Evolutionary conservation across 1,284 basidiomycete genomes (phyloP).

Genomic region (Cryptococcus sp.): DNA sequence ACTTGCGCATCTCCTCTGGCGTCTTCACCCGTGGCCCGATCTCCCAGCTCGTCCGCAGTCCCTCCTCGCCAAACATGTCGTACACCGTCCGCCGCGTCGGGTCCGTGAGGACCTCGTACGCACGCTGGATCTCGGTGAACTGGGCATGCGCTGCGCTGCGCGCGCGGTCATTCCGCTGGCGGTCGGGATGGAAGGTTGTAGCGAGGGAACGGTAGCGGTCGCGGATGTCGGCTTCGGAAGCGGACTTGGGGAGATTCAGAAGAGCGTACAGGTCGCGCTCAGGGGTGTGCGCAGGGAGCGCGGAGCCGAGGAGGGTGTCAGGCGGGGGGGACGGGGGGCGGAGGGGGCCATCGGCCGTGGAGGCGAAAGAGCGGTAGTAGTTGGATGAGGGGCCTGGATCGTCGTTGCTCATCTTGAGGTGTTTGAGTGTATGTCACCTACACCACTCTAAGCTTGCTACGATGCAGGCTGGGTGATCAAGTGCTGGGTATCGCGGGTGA

Average conservation of each 20-base stretch:
- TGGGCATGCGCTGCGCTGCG: constrained; percentile 34
- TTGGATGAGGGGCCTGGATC: constrained; percentile 44
- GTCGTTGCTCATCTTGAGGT: constrained; percentile 11
- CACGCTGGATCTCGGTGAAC: constrained; percentile 45
- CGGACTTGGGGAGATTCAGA: constrained; percentile 41
- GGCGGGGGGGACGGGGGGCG: constrained; percentile 28
- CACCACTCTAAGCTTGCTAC: too few species aligned
- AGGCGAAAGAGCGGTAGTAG: constrained; percentile 39
- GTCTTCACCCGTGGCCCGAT: constrained; percentile 51
- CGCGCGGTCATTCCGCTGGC: constrained; percentile 49
- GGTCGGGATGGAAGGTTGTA: constrained; percentile 55
- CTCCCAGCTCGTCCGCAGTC: constrained; percentile 53
- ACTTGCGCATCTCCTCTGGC: constrained; percentile 49
- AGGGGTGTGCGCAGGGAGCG: constrained; percentile 4
- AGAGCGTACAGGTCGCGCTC: constrained; percentile 35
- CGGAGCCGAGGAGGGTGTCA: constrained; percentile 24
- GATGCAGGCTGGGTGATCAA: too few species aligned
- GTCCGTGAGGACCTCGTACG: constrained; percentile 52
- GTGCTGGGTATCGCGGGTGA: too few species aligned
- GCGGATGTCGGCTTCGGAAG: constrained; percentile 38
- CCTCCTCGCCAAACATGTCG: constrained; percentile 56
- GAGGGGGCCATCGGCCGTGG: constrained; percentile 33
- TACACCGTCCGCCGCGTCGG: constrained; percentile 53
- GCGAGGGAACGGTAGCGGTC: constrained; percentile 45
- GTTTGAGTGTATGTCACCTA: background rate